These are phyloP conservation scores for Xylariales sp. DNA, from an alignment of 2,329 filamentous ascomycete species.

Conservation along the genomic window DNA sequence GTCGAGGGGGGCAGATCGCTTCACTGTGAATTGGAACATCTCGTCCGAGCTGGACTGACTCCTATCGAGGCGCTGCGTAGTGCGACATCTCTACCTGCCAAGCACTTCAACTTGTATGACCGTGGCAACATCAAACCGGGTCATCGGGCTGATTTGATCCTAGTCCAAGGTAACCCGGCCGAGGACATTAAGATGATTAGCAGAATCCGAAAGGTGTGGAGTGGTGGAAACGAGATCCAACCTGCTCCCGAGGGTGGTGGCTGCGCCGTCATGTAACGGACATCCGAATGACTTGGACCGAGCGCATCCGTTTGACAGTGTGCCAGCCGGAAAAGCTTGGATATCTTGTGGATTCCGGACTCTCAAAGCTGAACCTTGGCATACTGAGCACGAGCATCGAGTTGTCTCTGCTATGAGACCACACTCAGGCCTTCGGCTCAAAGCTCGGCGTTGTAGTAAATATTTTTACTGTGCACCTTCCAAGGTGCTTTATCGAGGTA, in stretches of 20 bases:
- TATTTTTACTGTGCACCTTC: too few species aligned
- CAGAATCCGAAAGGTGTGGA: slow-evolving; percentile 21
- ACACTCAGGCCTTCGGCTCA: too few species aligned
- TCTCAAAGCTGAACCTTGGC: too few species aligned
- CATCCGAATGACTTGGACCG: too few species aligned
- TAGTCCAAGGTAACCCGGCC: slow-evolving; percentile 22
- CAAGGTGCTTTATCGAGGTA: too few species aligned
- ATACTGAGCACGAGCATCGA: too few species aligned
- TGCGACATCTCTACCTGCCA: slow-evolving; percentile 16
- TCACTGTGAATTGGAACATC: slow-evolving; percentile 21
- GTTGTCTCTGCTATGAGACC: too few species aligned
- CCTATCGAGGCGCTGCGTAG: slow-evolving; percentile 19
- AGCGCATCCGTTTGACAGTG: too few species aligned
- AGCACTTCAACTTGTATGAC: slow-evolving; percentile 18
- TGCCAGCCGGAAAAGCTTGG: too few species aligned
- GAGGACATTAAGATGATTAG: slow-evolving; percentile 20
- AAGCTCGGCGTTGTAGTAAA: too few species aligned
- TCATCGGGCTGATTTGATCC: slow-evolving; percentile 23
- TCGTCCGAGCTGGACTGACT: slow-evolving; percentile 19
- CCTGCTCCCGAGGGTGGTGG: not conserved
- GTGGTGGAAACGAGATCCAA: slow-evolving; percentile 11
- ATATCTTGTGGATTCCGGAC: too few species aligned
- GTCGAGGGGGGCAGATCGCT: slow-evolving; percentile 17
- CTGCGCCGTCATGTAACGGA: slow-evolving; percentile 3
- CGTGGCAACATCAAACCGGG: slow-evolving; percentile 19